phyloP scores from a whole-genome alignment of 306 rosid genomes.

The Nissolia schottii region DNA sequence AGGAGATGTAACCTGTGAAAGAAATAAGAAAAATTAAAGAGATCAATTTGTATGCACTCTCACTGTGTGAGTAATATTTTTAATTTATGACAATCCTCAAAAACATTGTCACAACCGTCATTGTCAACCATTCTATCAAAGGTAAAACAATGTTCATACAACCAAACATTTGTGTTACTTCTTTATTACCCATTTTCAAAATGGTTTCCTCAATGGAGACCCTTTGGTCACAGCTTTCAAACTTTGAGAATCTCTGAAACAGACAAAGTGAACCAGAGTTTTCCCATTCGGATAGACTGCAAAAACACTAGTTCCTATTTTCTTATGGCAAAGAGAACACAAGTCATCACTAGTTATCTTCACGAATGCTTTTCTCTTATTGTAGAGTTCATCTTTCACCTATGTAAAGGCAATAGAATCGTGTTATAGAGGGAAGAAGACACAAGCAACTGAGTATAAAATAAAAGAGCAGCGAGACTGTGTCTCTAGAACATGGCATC shows the following conservation, averaged over 20 bases:
- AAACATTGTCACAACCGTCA: neutral
- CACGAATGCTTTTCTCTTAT: conserved; percentile 65
- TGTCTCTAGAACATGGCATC: neutral
- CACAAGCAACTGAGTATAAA: conserved; percentile 9
- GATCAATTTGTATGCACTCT: too few species aligned
- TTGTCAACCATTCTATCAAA: neutral
- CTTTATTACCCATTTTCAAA: conserved; percentile 1
- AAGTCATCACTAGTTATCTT: conserved; percentile 74
- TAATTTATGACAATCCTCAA: too few species aligned
- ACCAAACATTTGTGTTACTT: neutral
- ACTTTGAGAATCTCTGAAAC: conserved; percentile 87
- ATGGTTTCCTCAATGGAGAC: conserved; percentile 52
- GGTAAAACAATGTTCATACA: neutral
- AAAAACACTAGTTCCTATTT: conserved; percentile 89
- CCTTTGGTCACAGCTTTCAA: conserved; percentile 82
- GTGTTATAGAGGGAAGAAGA: neutral
- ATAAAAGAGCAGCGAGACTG: neutral
- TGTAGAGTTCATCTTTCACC: conserved; percentile 85
- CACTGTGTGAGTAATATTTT: too few species aligned
- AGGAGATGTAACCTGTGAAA: too few species aligned
- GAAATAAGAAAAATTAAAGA: too few species aligned
- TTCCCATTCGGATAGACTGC: conserved; percentile 91
- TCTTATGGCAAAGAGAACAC: conserved; percentile 95
- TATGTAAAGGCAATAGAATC: conserved; percentile 25
- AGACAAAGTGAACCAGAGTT: conserved; percentile 86